These are phyloP conservation scores for Solanum boliviense DNA, from an alignment of 257 asterid genomes.

Conservation along the genomic window DNA sequence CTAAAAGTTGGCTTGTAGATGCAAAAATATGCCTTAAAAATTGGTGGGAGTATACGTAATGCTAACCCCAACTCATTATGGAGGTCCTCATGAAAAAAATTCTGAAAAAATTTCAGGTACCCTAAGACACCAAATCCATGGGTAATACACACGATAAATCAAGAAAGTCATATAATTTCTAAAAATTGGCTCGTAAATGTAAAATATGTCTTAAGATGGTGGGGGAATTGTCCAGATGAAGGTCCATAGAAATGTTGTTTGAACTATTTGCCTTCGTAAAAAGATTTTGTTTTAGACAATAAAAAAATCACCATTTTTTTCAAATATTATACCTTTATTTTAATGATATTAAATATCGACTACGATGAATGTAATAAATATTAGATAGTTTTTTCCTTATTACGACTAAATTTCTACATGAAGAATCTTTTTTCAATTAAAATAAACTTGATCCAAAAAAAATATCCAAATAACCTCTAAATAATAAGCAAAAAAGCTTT, in stretches of 20 bases:
- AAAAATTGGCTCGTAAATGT: too few species aligned
- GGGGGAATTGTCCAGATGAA: neutral
- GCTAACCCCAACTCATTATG: too few species aligned
- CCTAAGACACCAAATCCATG: too few species aligned
- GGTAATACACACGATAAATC: neutral
- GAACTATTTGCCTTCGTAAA: neutral
- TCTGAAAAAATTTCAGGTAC: accelerated
- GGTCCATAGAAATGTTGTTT: neutral
- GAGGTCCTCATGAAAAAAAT: neutral
- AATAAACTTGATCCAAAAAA: neutral
- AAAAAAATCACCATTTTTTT: neutral
- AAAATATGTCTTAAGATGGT: neutral
- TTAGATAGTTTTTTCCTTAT: neutral
- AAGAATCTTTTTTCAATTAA: too few species aligned
- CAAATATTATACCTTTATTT: too few species aligned
- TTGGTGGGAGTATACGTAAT: too few species aligned
- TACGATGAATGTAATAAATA: too few species aligned
- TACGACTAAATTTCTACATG: neutral
- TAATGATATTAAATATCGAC: neutral
- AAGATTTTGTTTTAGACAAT: neutral
- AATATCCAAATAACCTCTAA: too few species aligned
- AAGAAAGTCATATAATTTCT: neutral
- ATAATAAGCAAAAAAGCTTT: too few species aligned
- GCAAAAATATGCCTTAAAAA: too few species aligned
- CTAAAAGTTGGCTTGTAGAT: too few species aligned